Conservation (phyloP, 495 filamentous ascomycete species). For the Apiosordaria backusii region DNA sequence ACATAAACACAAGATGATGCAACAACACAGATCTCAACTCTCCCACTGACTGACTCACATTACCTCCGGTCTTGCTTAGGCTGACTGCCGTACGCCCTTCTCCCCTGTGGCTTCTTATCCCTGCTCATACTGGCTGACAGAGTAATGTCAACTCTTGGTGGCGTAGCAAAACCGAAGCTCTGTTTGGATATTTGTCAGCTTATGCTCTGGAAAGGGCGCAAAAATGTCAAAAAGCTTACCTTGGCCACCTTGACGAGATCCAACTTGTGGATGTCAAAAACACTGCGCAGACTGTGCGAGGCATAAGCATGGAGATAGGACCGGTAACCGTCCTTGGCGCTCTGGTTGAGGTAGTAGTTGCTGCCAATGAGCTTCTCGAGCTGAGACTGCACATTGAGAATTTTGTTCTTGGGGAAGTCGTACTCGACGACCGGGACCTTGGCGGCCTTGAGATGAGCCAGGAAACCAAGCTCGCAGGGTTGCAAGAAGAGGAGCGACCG, state of each 20-base stretch:
- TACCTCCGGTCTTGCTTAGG: slow-evolving; percentile 36
- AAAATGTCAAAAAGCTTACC: slow-evolving; percentile 13
- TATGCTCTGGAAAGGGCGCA: background rate
- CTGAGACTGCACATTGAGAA: slow-evolving; percentile 91
- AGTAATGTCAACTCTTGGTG: slow-evolving; percentile 87
- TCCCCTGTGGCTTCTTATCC: slow-evolving; percentile 75
- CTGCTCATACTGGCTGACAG: slow-evolving; percentile 81
- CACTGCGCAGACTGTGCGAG: slow-evolving; percentile 79
- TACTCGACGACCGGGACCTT: slow-evolving; percentile 93
- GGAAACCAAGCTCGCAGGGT: slow-evolving; percentile 86
- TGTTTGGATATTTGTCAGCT: slow-evolving; percentile 17
- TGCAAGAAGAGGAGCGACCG: slow-evolving; percentile 87
- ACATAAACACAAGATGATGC: background rate
- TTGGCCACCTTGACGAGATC: slow-evolving; percentile 92
- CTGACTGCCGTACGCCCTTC: slow-evolving; percentile 76
- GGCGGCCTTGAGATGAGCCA: slow-evolving; percentile 87
- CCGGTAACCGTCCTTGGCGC: slow-evolving; percentile 63
- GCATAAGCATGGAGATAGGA: slow-evolving; percentile 95
- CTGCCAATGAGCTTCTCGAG: slow-evolving; percentile 88
- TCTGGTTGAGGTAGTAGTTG: slow-evolving; percentile 96
- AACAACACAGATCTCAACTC: background rate
- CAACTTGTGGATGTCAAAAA: slow-evolving; percentile 91
- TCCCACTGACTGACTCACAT: no score
- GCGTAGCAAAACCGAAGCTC: slow-evolving; percentile 83
- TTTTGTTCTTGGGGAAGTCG: slow-evolving; percentile 87